Percentiles rank a stretch among this genome's conserved stretches.
Conservation (phyloP, 139 green algal species). For the Zygnema circumcarinatum region DNA sequence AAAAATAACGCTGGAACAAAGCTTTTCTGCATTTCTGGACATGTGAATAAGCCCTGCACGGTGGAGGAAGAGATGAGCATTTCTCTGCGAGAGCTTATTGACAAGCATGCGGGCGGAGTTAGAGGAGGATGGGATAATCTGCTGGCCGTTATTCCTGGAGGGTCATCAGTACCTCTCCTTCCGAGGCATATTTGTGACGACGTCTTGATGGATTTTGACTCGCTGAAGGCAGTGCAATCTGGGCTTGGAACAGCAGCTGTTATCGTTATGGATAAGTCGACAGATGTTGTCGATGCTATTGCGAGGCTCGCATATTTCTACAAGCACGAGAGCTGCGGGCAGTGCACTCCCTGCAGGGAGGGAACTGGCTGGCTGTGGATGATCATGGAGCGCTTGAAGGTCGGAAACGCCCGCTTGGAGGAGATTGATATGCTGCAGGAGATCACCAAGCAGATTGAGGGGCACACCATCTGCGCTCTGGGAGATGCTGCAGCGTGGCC, state of each 20-base stretch:
- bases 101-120: slow-evolving; percentile 93
- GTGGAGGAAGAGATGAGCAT: slow-evolving; percentile 99
- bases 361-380: slow-evolving; percentile 87
- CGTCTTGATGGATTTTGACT: slow-evolving; percentile 98
- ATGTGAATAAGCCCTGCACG: slow-evolving; percentile 97
- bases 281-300: slow-evolving; percentile 96
- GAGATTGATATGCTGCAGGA: slow-evolving; percentile 99
- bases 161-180: slow-evolving; percentile 91
- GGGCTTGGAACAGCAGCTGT: slow-evolving; percentile 95
- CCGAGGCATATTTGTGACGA: slow-evolving; percentile 85
- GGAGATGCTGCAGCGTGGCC: slow-evolving; percentile 97
- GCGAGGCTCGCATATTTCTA: slow-evolving; percentile 96
- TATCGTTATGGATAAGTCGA: slow-evolving; percentile 99
- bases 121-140: slow-evolving; percentile 98
- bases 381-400: slow-evolving; percentile 65
- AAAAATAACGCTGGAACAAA: slow-evolving; percentile 98
- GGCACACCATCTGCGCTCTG: slow-evolving; percentile 98
- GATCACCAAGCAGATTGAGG: slow-evolving; percentile 94
- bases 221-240: slow-evolving; percentile 85
- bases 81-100: slow-evolving; percentile 93
- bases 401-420: slow-evolving; percentile 85
- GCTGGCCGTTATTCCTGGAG: slow-evolving; percentile 96
- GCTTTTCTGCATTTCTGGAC: slow-evolving; percentile 97
- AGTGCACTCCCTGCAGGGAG: slow-evolving; percentile 98
- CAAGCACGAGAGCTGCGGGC: slow-evolving; percentile 98